Percentiles rank a stretch among this genome's conserved stretches.
Conservation (phyloP, 2,329 filamentous ascomycete genomes). For the Cladosporium oxysporum region DNA sequence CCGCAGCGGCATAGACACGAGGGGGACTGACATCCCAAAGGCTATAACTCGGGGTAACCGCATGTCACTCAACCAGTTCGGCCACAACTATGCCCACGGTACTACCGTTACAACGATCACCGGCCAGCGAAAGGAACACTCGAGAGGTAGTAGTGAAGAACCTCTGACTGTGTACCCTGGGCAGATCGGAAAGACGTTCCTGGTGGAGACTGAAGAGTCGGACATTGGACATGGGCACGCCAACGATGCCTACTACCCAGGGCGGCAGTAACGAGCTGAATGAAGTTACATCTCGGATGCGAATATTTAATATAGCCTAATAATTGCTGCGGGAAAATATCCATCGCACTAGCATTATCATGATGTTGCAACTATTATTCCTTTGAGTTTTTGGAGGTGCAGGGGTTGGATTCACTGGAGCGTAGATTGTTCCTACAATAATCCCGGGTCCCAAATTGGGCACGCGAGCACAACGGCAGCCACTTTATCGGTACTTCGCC, state of each 20-base stretch:
- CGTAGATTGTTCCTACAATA: neutral
- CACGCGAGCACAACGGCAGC: neutral
- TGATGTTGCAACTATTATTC: neutral
- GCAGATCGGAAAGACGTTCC: constrained; percentile 17
- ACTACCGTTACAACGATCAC: constrained; percentile 18
- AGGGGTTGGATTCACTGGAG: neutral
- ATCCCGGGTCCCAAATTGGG: neutral
- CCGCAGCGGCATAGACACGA: constrained; percentile 14
- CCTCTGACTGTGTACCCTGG: constrained; percentile 13
- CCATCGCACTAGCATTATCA: neutral
- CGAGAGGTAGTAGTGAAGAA: constrained; percentile 15
- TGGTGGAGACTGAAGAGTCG: constrained; percentile 12
- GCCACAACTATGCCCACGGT: constrained; percentile 5
- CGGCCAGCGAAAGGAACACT: neutral
- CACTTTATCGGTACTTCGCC: neutral
- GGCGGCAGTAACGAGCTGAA: neutral
- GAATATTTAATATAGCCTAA: neutral
- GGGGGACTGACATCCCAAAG: constrained; percentile 15
- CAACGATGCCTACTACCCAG: neutral
- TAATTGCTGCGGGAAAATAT: neutral
- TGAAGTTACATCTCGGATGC: neutral
- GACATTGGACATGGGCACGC: neutral
- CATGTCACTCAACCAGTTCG: constrained; percentile 15
- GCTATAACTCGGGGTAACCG: constrained; percentile 13
- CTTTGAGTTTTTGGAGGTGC: neutral